Percentiles rank a stretch among this genome's conserved stretches.
Evolutionary conservation across 805 yeast genomes (phyloP).

Genomic region (Brettanomyces naardenensis): DNA sequence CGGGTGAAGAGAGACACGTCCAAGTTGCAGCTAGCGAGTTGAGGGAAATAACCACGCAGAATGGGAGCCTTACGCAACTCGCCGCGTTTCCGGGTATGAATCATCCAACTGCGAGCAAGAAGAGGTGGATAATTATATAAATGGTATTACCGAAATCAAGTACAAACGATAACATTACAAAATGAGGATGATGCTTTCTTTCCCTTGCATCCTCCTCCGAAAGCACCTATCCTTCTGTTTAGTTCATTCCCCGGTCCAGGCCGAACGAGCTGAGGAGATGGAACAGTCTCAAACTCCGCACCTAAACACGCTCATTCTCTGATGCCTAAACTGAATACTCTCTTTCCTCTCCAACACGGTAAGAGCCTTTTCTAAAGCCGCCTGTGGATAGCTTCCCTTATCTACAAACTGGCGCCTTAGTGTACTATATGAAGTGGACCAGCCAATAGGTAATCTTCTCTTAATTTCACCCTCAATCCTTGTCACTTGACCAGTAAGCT

Average conservation of each 20-base stretch:
- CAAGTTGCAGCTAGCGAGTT: too few relatives aligned
- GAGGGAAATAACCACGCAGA: too few relatives aligned
- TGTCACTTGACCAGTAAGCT: slow-evolving; percentile 62
- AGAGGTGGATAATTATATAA: background rate
- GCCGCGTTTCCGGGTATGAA: too few relatives aligned
- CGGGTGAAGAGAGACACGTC: too few relatives aligned
- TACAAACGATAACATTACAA: background rate
- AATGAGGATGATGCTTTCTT: background rate
- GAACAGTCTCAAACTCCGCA: slow-evolving; percentile 40
- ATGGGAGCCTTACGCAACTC: too few relatives aligned
- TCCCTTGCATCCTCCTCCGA: background rate
- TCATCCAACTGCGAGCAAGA: too few relatives aligned
- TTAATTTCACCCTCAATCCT: slow-evolving; percentile 78
- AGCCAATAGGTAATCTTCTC: slow-evolving; percentile 90
- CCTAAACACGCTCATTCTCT: slow-evolving; percentile 73
- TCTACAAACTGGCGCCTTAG: slow-evolving; percentile 76
- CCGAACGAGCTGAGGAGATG: background rate
- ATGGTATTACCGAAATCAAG: background rate
- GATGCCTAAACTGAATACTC: slow-evolving; percentile 80
- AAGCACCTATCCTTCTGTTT: too few relatives aligned
- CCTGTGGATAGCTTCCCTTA: slow-evolving; percentile 46
- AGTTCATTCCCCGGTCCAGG: too few relatives aligned
- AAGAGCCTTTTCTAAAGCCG: slow-evolving; percentile 77
- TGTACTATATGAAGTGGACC: slow-evolving; percentile 86
- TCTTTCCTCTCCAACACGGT: slow-evolving; percentile 79